Evolutionary conservation across 2,329 filamentous ascomycete genomes (phyloP).

Genomic region (Colletotrichum sp.): DNA sequence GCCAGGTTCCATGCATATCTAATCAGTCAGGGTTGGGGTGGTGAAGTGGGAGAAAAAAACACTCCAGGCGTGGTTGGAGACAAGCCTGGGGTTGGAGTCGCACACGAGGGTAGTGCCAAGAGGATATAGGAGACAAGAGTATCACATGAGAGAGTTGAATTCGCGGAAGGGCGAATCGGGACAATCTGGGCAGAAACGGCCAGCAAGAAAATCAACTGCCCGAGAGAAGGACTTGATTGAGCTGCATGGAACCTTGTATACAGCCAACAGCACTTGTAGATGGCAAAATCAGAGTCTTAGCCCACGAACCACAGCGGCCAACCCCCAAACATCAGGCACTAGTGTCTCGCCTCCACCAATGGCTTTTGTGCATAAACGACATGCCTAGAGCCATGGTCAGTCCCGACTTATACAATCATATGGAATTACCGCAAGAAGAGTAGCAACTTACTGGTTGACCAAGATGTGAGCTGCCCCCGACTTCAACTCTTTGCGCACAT

Average conservation of each 20-base stretch:
- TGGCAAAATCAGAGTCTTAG: not conserved
- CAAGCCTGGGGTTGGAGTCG: not conserved
- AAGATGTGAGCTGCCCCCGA: not conserved
- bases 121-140: not conserved
- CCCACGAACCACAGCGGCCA: not conserved
- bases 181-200: not conserved
- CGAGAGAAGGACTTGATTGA: not conserved
- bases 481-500: not conserved
- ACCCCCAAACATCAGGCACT: not conserved
- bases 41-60: conserved; percentile 43
- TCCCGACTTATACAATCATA: not conserved
- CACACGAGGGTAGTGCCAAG: not conserved
- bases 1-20: conserved; percentile 49
- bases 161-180: not conserved
- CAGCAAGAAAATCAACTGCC: not conserved
- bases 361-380: not conserved
- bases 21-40: conserved; percentile 49
- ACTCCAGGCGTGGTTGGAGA: not conserved
- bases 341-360: not conserved
- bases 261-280: not conserved
- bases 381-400: not conserved
- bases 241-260: not conserved
- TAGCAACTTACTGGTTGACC: not conserved
- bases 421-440: not conserved
- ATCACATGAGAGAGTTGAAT: not conserved